Base-by-base conservation (phyloP, 116 monocot genomes). In the Papilionanthe hybrid region DNA sequence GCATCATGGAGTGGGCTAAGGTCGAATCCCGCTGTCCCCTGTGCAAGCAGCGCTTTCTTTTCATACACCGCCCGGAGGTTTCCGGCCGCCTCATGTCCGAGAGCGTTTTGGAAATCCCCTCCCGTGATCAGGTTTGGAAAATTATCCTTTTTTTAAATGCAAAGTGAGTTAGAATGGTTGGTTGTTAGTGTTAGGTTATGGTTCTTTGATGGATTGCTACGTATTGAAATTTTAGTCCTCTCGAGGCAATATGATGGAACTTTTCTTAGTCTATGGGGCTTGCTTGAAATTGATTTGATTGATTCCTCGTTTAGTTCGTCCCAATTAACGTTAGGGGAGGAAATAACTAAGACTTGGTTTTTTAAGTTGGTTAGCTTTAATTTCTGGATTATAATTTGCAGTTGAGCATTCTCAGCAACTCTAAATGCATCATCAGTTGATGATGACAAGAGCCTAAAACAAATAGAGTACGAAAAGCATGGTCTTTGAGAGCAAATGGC, bases 1-100 rank as follows among this genome's bases (percentile, higher is more conserved):
- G 92, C 86, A 92, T 96, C 88, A 92, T 93, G 89, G 93, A 90
- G 85, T 96, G 96, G 96, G 90, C 92, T 37, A 87, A 86, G 82
- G 81, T 96, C 85, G 96, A 96, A 86, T 89, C 96, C 20, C 87
- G 93, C 17, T 96, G 93, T 82, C 93, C 96, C 48, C 22, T 89
- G 77, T 96, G 96, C 87, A 96, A 93, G 91, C 87, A 77, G 53
- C 84, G 92, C 28, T 96, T 96, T 79, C 50, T 53, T 9, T 82
- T 86, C 47, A 89, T 96, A 73, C 77, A 82, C 56, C 90, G 93
- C 2, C 85, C 87, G n/a, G 23, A 78, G 6, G 83, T 86, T 41
- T 67, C n/a, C 18, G 92, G 88, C 5, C 23, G 81, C 66, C 86
- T 86, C 82, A 4, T 41, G 5, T 23, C 20, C 7, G 84, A 92